phyloP scores from a whole-genome alignment of 2,329 filamentous ascomycete genomes.

The Polytolypa hystricis region DNA sequence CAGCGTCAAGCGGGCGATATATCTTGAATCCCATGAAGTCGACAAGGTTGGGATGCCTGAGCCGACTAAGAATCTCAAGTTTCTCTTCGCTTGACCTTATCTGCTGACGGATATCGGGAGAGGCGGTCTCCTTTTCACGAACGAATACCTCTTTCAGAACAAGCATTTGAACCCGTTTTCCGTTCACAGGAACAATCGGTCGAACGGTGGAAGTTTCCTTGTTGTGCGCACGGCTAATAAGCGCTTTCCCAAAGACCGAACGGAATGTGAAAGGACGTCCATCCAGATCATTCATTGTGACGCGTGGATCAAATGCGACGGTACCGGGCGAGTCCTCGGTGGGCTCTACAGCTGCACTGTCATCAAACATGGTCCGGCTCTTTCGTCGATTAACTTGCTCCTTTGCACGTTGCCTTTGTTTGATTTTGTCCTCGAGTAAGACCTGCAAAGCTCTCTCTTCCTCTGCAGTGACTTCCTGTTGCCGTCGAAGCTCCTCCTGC shows the following conservation, averaged over 20 bases:
- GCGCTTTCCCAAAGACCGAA: conserved; percentile 57
- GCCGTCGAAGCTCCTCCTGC: conserved; percentile 38
- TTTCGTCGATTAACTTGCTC: conserved; percentile 28
- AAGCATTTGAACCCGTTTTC: conserved; percentile 49
- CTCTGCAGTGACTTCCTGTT: conserved; percentile 30
- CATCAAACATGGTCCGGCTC: conserved; percentile 25
- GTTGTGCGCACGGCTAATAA: conserved; percentile 54
- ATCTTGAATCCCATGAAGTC: conserved; percentile 78
- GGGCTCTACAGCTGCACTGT: conserved; percentile 20
- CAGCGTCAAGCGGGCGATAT: conserved; percentile 36
- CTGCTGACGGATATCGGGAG: conserved; percentile 59
- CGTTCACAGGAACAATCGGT: conserved; percentile 48
- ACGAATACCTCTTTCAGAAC: conserved; percentile 62
- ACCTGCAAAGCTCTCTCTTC: conserved; percentile 29
- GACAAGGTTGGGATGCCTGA: conserved; percentile 66
- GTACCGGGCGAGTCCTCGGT: conserved; percentile 25
- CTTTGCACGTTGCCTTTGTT: conserved; percentile 26
- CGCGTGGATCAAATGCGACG: conserved; percentile 32
- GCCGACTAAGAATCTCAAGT: conserved; percentile 61
- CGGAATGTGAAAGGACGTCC: conserved; percentile 58
- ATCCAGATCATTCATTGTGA: conserved; percentile 49
- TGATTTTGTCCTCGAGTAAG: conserved; percentile 28
- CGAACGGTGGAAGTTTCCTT: conserved; percentile 58
- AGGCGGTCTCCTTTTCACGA: conserved; percentile 46
- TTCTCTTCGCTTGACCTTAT: conserved; percentile 66